Percentiles rank a stretch among this genome's conserved stretches.
Conservation (phyloP, 225 moss, liverwort and hornwort species). For the Sphagnum tenellum region DNA sequence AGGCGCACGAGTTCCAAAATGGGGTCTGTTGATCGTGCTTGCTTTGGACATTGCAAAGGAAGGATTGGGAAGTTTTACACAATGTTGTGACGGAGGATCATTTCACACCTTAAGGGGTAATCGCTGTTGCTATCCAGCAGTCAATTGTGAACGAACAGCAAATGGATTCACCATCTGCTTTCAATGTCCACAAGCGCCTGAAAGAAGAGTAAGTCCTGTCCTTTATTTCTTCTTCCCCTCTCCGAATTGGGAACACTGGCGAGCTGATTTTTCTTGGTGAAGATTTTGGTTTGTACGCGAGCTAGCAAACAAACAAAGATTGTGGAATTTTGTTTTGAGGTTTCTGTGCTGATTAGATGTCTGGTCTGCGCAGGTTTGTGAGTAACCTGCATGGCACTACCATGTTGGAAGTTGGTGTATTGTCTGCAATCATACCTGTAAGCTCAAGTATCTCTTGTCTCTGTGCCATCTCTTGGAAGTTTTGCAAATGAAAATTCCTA, state of each 20-base stretch:
- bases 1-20: no score
- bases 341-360: background rate
- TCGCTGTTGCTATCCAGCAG: no score
- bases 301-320: no score
- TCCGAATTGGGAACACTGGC: no score
- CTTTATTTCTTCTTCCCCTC: background rate
- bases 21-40: no score
- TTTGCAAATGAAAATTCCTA: no score
- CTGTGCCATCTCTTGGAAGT: background rate
- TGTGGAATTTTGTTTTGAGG: no score
- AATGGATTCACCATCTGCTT: constrained; percentile 5
- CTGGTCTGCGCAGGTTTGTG: constrained; percentile 44
- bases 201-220: constrained; percentile 27
- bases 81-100: no score
- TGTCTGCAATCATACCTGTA: constrained; percentile 74
- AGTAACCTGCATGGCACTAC: constrained; percentile 86
- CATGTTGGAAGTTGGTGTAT: constrained; percentile 70
- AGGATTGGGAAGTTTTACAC: no score
- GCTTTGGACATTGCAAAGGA: no score
- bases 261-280: background rate
- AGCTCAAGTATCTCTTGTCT: background rate
- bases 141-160: no score
- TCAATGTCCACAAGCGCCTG: constrained; percentile 30
- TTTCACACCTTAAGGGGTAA: no score
- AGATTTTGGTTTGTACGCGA: background rate